Evolutionary conservation across 495 filamentous ascomycete species (phyloP).

Genomic region (Aspergillus haitiensis): DNA sequence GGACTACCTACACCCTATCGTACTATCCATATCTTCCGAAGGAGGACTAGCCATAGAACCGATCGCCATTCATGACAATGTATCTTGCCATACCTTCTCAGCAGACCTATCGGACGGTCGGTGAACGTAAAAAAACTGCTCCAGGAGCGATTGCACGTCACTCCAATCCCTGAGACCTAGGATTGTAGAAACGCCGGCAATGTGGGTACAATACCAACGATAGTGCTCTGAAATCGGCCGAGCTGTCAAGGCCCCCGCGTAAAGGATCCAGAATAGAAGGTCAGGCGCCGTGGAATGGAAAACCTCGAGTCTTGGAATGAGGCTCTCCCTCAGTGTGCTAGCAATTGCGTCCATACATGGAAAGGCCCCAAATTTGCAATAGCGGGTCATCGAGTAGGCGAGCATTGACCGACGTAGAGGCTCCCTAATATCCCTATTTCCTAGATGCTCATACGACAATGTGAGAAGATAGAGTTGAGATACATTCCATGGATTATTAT

Average conservation of each 20-base stretch:
- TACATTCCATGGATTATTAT: not conserved
- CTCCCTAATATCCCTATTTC: not conserved
- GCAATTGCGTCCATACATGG: slow-evolving; percentile 1
- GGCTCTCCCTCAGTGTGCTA: not conserved
- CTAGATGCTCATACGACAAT: not conserved
- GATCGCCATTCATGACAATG: no score
- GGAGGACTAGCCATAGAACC: no score
- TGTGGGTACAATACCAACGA: not conserved
- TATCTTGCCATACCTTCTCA: no score
- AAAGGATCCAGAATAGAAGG: not conserved
- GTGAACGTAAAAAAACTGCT: not conserved
- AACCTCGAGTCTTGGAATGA: not conserved
- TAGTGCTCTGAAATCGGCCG: not conserved
- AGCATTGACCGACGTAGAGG: not conserved
- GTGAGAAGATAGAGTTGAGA: not conserved
- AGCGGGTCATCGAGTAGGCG: not conserved
- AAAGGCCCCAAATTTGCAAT: not conserved
- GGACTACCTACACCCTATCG: no score
- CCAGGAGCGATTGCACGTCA: not conserved
- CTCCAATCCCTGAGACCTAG: not conserved
- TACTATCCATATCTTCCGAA: no score
- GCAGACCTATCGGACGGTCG: not conserved
- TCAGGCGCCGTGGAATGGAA: not conserved
- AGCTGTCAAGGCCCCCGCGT: not conserved
- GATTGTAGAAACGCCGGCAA: not conserved